These are phyloP conservation scores for Chlamydomonas sp. DNA, from an alignment of 139 green algal genomes.

Conservation along the genomic window DNA sequence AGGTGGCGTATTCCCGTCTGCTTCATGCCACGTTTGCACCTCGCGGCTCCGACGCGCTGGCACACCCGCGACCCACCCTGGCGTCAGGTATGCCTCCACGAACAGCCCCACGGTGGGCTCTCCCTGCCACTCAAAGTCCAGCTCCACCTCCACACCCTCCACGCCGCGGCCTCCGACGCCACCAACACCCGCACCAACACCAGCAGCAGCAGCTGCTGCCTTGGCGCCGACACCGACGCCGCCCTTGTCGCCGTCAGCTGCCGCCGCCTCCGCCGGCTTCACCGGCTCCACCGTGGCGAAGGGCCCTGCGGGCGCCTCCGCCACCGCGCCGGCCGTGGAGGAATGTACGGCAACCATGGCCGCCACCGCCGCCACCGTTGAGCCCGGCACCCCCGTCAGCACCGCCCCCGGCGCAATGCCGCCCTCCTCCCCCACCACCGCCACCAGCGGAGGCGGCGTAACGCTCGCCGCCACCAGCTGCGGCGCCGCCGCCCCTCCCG, in stretches of 20 bases:
- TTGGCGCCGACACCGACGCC: neutral
- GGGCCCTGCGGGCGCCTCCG: neutral
- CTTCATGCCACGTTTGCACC: no score
- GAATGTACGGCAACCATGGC: neutral
- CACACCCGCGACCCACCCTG: neutral
- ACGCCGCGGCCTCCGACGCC: neutral
- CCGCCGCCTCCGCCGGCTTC: neutral
- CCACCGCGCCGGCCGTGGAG: neutral
- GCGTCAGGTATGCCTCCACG: constrained; percentile 28
- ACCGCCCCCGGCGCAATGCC: neutral
- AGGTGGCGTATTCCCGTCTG: no score
- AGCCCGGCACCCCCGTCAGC: neutral
- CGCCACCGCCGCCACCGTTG: constrained; percentile 20
- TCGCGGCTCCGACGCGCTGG: neutral
- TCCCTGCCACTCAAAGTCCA: constrained; percentile 30
- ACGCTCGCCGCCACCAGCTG: constrained; percentile 4
- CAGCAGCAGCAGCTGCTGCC: no score
- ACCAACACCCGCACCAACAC: no score
- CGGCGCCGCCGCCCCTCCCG: neutral
- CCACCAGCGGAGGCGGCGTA: neutral
- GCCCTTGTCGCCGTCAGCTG: neutral
- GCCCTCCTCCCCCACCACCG: neutral
- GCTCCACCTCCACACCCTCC: constrained; percentile 33
- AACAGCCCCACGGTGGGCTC: constrained; percentile 14
- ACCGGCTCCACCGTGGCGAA: neutral